Percentiles rank a stretch among this genome's conserved stretches.
Evolutionary conservation across 257 asterid species (phyloP).

Genomic region (Solanum gracilifrons): DNA sequence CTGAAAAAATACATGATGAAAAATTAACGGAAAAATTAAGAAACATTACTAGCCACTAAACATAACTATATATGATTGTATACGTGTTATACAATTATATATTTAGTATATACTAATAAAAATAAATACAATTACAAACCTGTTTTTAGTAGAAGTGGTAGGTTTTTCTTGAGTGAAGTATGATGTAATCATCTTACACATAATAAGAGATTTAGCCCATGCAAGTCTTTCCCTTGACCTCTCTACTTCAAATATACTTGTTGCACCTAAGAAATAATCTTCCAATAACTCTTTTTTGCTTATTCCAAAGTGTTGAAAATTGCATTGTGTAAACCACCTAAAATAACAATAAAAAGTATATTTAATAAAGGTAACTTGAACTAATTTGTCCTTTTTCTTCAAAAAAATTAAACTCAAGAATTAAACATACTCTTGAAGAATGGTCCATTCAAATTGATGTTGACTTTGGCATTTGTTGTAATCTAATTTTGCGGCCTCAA

Average conservation of each 20-base stretch:
- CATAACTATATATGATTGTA: no score
- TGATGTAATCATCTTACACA: not conserved
- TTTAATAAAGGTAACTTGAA: not conserved
- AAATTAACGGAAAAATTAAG: no score
- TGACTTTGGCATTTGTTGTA: not conserved
- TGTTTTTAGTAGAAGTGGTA: not conserved
- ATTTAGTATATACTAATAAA: not conserved
- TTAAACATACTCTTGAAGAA: not conserved
- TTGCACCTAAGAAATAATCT: not conserved
- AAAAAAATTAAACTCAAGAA: no score
- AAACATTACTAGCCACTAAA: no score
- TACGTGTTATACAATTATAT: no score
- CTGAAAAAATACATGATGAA: no score
- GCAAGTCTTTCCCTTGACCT: not conserved
- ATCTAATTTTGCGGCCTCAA: not conserved
- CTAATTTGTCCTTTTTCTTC: not conserved
- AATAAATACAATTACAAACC: not conserved
- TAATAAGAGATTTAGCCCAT: not conserved
- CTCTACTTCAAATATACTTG: not conserved
- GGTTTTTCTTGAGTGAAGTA: not conserved
- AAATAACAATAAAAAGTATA: not conserved
- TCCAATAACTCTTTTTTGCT: not conserved
- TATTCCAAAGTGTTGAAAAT: not conserved
- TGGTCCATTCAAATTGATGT: not conserved
- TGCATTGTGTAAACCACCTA: not conserved